Evolutionary conservation across 306 rosid species (phyloP), one percentile per base, ranked within the genome.

Genomic region (Acacia acuminata): DNA sequence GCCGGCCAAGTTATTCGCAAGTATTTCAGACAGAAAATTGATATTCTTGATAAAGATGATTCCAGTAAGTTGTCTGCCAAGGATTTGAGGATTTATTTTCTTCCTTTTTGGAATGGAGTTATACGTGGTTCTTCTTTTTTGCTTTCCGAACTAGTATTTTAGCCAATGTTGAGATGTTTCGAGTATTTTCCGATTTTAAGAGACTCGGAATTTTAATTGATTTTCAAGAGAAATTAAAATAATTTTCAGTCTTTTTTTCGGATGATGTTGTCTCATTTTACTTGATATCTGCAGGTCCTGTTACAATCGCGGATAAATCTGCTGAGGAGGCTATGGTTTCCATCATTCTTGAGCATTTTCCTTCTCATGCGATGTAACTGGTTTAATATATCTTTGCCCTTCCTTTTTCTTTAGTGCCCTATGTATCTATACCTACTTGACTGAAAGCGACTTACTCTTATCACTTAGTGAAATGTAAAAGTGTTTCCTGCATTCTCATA

Each of bases 241-340:
- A 2, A 0, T 27, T 66, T 0, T 67, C 6, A 34, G 36, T 40
- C n/a, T 3, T 8, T 58, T 44, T 19, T 7, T 60, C 17, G 11
- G 43, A 69, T 61, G 61, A 27, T 45, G 3, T 22, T 5, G 40
- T 30, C 20, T 38, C 36, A 11, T 60, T 13, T 17, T 77, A 22
- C 75, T 68, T 53, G 67, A 25, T 78, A 5, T 53, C 75, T 77
- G 40, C 84, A 95, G 99, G 99, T 85, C 99, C 97, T 48, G 99
- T 93, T 47, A 96, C 96, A 60, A 86, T 96, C 76, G 99, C 99
- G 3, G 99, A 96, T 86, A 89, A 82, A 87, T 84, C 92, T 44
- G 98, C 99, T 7, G 99, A 96, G 88, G 98, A 92, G 78, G 86
- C 96, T 50, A 96, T 93, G 98, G 89, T 87, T 73, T 92, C 99